Base-by-base conservation (phyloP, 148 eudicot species). In the Rhododendron mucronatum region DNA sequence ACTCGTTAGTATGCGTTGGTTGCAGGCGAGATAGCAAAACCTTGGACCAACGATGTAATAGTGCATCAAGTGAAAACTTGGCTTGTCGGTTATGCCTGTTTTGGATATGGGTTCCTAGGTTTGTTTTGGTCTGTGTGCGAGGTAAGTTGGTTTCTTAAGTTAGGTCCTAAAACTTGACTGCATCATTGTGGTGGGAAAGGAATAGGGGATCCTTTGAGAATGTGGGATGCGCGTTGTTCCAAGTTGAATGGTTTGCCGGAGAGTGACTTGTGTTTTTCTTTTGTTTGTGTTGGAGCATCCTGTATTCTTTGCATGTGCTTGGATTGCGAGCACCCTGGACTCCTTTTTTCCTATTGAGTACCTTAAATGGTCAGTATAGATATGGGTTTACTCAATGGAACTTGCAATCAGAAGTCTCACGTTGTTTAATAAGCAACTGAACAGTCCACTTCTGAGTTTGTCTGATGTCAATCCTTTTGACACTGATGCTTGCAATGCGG, bases 161-260 rank as follows among this genome's bases (percentile, higher is more conserved):
- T 65, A 1, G 30, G 71, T n/a, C 71, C 30, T 65, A 65, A 63
- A 65, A 65, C 71, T n/a, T 8, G 71, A n/a, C 30, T 65, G 71
- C 71, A 65, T 65, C 71, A 65, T 39, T 80, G 51, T 79, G 59
- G 82, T 48, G 61, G 83, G 83, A 80, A 33, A 51, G 41, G 83
- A 15, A 51, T 14, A 12, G 30, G 35, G 50, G 63, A 51, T 80
- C 65, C 23, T 80, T 51, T 80, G 39, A 30, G 35, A 4, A 79
- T 48, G 30, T 28, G 37, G 11, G 12, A 79, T 48, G 80, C 10
- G 33, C 82, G 5, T 4, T 30, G 28, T 78, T 45, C 15, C 26
- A n/a, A 78, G 55, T 79, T 79, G 82, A 69, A 28, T 69, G 30
- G 39, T 28, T 13, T 69, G 39, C 21, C 28, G 4, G 59, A 13